These are phyloP conservation scores for Ogataea paradorogensis DNA, from an alignment of 805 yeast genomes.

Conservation along the genomic window DNA sequence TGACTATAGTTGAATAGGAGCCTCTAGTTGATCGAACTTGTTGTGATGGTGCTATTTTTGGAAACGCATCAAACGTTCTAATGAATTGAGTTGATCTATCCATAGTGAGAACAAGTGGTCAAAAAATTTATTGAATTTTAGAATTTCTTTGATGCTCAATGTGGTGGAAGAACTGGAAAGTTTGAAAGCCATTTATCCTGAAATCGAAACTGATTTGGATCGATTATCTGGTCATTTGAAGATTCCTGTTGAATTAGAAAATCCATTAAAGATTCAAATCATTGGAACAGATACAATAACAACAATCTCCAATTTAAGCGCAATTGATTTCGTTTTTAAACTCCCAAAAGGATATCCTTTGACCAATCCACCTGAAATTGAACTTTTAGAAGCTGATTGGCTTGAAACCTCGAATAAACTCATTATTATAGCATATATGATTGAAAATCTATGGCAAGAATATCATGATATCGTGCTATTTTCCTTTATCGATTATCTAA, in stretches of 20 bases:
- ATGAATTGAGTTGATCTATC: slow-evolving; percentile 26
- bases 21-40: slow-evolving; percentile 75
- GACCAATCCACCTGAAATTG: slow-evolving; percentile 28
- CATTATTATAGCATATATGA: slow-evolving; percentile 20
- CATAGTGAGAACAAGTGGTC: slow-evolving; percentile 12
- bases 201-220: slow-evolving; percentile 20
- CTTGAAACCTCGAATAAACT: slow-evolving; percentile 23
- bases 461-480: slow-evolving; percentile 40
- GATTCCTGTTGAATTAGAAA: slow-evolving; percentile 29
- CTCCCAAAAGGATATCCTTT: slow-evolving; percentile 39
- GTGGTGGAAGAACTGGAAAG: slow-evolving; percentile 40
- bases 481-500: slow-evolving; percentile 41
- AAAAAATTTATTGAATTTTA: neutral
- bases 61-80: slow-evolving; percentile 69
- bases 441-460: slow-evolving; percentile 34
- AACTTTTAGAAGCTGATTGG: slow-evolving; percentile 29
- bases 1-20: slow-evolving; percentile 64
- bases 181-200: slow-evolving; percentile 41
- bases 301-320: slow-evolving; percentile 27
- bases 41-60: slow-evolving; percentile 68
- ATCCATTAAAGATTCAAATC: slow-evolving; percentile 22
- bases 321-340: slow-evolving; percentile 28
- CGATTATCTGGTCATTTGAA: slow-evolving; percentile 26
- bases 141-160: slow-evolving; percentile 10
- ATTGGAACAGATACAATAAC: slow-evolving; percentile 7